Evolutionary conservation across 495 filamentous ascomycete genomes (phyloP).

Genomic region (Aspergillus ellipticus): DNA sequence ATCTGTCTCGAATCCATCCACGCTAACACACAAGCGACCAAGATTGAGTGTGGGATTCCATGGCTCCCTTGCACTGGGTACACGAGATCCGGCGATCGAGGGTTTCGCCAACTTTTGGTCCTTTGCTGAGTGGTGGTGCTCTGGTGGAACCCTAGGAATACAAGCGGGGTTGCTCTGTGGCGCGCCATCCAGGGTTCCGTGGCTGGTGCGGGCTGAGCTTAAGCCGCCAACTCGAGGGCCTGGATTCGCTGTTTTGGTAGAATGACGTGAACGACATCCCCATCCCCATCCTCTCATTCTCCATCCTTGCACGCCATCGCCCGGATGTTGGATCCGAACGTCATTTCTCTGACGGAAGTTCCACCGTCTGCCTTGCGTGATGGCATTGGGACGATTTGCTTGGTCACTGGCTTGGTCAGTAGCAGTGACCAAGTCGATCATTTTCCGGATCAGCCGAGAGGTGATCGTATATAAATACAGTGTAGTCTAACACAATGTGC

Average conservation of each 20-base stretch:
- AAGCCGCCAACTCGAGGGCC: background rate
- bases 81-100: background rate
- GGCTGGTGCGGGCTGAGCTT: background rate
- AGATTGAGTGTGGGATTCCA: background rate
- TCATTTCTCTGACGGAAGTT: background rate
- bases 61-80: background rate
- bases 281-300: background rate
- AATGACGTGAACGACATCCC: conserved; percentile 4
- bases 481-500: no score
- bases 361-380: background rate
- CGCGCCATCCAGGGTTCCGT: background rate
- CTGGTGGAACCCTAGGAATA: background rate
- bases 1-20: no score
- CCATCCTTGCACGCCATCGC: background rate
- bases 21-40: no score
- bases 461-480: no score
- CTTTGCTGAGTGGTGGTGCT: background rate
- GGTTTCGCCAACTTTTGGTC: background rate
- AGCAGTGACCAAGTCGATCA: background rate
- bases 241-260: background rate
- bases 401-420: background rate
- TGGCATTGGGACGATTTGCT: background rate
- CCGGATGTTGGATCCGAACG: background rate
- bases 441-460: background rate
- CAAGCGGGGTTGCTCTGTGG: background rate